Percentiles rank a stretch among this genome's conserved stretches.
Evolutionary conservation across 805 yeast genomes (phyloP).

Genomic region (Barnettozyma pratensis): DNA sequence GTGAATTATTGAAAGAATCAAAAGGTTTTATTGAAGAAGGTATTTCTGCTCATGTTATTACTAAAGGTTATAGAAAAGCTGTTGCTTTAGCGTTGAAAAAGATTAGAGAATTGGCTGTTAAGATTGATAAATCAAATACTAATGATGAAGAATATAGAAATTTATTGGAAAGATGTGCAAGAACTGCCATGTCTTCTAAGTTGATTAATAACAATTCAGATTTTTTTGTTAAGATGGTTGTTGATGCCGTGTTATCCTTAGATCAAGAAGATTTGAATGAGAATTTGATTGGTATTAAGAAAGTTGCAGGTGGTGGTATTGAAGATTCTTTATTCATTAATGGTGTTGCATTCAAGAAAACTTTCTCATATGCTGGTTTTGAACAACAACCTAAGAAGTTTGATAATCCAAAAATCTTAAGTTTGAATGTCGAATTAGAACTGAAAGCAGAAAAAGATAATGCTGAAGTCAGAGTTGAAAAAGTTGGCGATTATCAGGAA

Average conservation of each 20-base stretch:
- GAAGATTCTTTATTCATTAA: conserved; percentile 85
- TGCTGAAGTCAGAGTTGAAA: conserved; percentile 95
- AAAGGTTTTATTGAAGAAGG: conserved; percentile 94
- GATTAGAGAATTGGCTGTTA: conserved; percentile 71
- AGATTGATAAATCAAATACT: conserved; percentile 48
- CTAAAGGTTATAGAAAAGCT: conserved; percentile 84
- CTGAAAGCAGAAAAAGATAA: conserved; percentile 97
- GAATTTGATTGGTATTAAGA: conserved; percentile 87
- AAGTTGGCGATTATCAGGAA: conserved; percentile 90
- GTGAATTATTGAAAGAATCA: conserved; percentile 89
- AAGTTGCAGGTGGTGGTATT: conserved; percentile 93
- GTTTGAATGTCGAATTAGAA: conserved; percentile 89
- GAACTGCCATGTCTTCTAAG: conserved; percentile 96
- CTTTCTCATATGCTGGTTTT: conserved; percentile 96
- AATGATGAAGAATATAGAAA: conserved; percentile 54
- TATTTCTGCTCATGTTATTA: conserved; percentile 82
- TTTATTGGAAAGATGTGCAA: conserved; percentile 85
- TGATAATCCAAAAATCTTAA: conserved; percentile 71
- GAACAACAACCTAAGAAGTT: conserved; percentile 96
- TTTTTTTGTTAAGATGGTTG: conserved; percentile 94
- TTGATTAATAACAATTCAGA: conserved; percentile 81
- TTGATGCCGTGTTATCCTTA: conserved; percentile 85
- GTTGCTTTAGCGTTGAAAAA: conserved; percentile 68
- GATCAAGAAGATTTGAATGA: conserved; percentile 87
- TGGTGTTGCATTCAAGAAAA: conserved; percentile 97